phyloP scores from a whole-genome alignment of 305 asterid species.

The Ilex paraguariensis region DNA sequence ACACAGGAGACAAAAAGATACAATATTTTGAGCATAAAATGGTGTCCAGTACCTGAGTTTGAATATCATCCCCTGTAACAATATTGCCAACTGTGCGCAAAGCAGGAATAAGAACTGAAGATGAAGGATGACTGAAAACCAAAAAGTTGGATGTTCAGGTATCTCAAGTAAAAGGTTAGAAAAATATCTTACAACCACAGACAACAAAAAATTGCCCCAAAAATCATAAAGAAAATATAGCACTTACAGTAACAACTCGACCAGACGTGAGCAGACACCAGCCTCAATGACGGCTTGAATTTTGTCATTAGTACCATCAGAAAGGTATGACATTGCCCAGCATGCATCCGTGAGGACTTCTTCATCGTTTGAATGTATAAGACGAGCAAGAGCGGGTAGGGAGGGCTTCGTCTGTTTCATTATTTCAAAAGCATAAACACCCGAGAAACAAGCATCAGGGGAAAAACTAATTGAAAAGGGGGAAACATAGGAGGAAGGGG shows the following conservation, averaged over 20 bases:
- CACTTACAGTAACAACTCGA: constrained; percentile 48
- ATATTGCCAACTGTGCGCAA: constrained; percentile 52
- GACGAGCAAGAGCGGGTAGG: constrained; percentile 45
- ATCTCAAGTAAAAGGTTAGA: neutral
- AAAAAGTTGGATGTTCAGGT: neutral
- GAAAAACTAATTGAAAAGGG: too few species aligned
- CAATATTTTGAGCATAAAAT: too few species aligned
- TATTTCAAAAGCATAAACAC: neutral
- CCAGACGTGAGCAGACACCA: constrained; percentile 49
- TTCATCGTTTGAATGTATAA: constrained; percentile 45
- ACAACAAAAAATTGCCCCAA: constrained; percentile 1
- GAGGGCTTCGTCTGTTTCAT: constrained; percentile 45
- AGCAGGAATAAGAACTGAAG: constrained; percentile 54
- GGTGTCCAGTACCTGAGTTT: constrained; percentile 40
- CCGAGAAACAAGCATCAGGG: neutral
- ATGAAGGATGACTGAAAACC: constrained; percentile 32
- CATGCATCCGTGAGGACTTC: constrained; percentile 58
- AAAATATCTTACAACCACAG: constrained; percentile 4
- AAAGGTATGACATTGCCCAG: constrained; percentile 53
- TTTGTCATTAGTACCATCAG: constrained; percentile 51
- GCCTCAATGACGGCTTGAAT: constrained; percentile 54
- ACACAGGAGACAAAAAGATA: too few species aligned
- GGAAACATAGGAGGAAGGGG: too few species aligned
- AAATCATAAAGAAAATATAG: neutral
- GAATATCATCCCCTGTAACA: constrained; percentile 52